These are phyloP conservation scores for Galerina sulciceps DNA, from an alignment of 768 basidiomycete species.

Conservation along the genomic window DNA sequence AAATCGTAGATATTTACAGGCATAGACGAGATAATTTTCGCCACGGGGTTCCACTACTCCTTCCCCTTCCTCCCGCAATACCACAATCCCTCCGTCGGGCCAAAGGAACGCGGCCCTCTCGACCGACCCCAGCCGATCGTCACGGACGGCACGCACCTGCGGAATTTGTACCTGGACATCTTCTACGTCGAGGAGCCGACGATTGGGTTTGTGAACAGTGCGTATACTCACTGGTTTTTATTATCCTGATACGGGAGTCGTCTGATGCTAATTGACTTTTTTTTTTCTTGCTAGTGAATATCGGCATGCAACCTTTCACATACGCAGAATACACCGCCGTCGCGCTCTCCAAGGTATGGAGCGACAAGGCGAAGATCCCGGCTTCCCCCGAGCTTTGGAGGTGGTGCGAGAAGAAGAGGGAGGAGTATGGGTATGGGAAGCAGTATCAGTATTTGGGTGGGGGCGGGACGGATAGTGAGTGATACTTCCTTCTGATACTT, in stretches of 20 bases:
- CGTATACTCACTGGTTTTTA: background rate
- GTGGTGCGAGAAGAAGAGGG: constrained; percentile 30
- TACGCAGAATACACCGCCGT: constrained; percentile 40
- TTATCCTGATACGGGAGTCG: background rate
- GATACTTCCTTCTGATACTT: too few species aligned
- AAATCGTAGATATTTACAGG: constrained; percentile 31
- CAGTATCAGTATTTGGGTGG: constrained; percentile 39
- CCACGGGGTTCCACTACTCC: constrained; percentile 45
- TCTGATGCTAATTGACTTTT: background rate
- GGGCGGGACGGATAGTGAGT: constrained; percentile 30
- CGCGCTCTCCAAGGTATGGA: constrained; percentile 42
- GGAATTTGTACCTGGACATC: constrained; percentile 41
- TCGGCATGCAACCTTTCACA: constrained; percentile 42
- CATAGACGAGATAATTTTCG: constrained; percentile 40
- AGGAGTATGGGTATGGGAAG: constrained; percentile 38
- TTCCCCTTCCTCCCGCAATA: constrained; percentile 49
- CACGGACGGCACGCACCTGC: constrained; percentile 43
- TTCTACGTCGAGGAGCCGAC: constrained; percentile 52
- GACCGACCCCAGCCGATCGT: constrained; percentile 35
- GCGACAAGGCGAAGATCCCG: constrained; percentile 37
- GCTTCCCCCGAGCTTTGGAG: constrained; percentile 34
- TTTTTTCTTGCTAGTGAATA: constrained; percentile 30
- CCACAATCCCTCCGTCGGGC: constrained; percentile 32
- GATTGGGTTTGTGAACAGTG: constrained; percentile 41
- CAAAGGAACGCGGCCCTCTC: constrained; percentile 24